Evolutionary conservation across 2,329 filamentous ascomycete genomes (phyloP).

Genomic region (Metarhizium anisopliae): DNA sequence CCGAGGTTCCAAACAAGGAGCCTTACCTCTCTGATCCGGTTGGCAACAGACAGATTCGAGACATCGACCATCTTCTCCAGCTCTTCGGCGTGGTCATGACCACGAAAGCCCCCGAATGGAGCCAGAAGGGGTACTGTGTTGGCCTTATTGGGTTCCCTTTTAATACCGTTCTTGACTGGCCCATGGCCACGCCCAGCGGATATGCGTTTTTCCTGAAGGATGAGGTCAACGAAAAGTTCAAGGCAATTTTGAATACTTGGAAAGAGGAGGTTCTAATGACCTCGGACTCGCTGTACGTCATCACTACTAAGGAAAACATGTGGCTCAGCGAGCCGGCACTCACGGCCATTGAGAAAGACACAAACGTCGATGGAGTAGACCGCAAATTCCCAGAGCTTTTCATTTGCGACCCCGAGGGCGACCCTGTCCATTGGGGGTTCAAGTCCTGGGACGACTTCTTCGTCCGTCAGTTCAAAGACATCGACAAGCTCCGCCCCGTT

Average conservation of each 20-base stretch:
- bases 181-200: slow-evolving; percentile 21
- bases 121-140: slow-evolving; percentile 2
- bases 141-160: slow-evolving; percentile 46
- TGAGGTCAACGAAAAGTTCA: slow-evolving; percentile 43
- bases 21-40: slow-evolving; percentile 10
- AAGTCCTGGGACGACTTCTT: slow-evolving; percentile 65
- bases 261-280: slow-evolving; percentile 39
- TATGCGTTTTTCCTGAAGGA: slow-evolving; percentile 45
- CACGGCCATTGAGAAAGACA: slow-evolving; percentile 39
- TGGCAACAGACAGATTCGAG: slow-evolving; percentile 7
- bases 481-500: slow-evolving; percentile 42
- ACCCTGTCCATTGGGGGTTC: slow-evolving; percentile 46
- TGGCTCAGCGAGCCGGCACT: slow-evolving; percentile 47
- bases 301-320: slow-evolving; percentile 32
- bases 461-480: slow-evolving; percentile 44
- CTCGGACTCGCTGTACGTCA: slow-evolving; percentile 42
- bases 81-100: slow-evolving; percentile 10
- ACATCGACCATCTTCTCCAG: slow-evolving; percentile 12
- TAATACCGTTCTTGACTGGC: slow-evolving; percentile 26
- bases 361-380: slow-evolving; percentile 32
- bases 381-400: slow-evolving; percentile 52
- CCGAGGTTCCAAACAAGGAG: slow-evolving; percentile 12
- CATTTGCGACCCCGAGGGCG: slow-evolving; percentile 43
- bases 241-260: slow-evolving; percentile 48
- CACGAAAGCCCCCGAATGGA: slow-evolving; percentile 10